Conservation (phyloP, 140 eudicot genomes). For the Oenanthe javanica region DNA sequence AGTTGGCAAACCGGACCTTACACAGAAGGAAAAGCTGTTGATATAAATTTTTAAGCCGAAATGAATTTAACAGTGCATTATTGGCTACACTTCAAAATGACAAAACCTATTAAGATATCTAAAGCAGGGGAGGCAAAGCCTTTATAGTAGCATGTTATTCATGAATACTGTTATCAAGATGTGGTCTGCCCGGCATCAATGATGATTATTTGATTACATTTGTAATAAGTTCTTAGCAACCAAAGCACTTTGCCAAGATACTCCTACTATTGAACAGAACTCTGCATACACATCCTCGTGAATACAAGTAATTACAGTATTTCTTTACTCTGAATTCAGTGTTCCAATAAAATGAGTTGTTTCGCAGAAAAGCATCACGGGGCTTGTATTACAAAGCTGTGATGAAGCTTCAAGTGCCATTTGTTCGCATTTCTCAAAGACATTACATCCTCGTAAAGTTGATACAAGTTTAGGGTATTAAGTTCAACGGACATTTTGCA, state of each 20-base stretch:
- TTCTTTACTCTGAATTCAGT: constrained; percentile 82
- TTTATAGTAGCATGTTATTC: background rate
- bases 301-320: background rate
- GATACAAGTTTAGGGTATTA: background rate
- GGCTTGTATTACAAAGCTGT: constrained; percentile 79
- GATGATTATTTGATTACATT: background rate
- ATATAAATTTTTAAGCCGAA: too few relatives aligned
- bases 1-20: too few relatives aligned
- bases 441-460: constrained; percentile 64
- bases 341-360: constrained; percentile 82
- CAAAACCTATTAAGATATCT: too few relatives aligned
- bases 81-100: too few relatives aligned
- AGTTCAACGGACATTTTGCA: too few relatives aligned
- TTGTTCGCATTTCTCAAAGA: constrained; percentile 75
- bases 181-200: background rate
- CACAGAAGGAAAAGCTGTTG: background rate
- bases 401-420: constrained; percentile 85
- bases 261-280: background rate
- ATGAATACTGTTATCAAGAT: background rate
- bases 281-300: background rate
- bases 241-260: background rate
- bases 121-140: too few relatives aligned
- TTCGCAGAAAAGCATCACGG: constrained; percentile 83
- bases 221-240: background rate
- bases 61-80: too few relatives aligned